Conservation (phyloP, 2,329 filamentous ascomycete genomes). For the Didymella glomerata region DNA sequence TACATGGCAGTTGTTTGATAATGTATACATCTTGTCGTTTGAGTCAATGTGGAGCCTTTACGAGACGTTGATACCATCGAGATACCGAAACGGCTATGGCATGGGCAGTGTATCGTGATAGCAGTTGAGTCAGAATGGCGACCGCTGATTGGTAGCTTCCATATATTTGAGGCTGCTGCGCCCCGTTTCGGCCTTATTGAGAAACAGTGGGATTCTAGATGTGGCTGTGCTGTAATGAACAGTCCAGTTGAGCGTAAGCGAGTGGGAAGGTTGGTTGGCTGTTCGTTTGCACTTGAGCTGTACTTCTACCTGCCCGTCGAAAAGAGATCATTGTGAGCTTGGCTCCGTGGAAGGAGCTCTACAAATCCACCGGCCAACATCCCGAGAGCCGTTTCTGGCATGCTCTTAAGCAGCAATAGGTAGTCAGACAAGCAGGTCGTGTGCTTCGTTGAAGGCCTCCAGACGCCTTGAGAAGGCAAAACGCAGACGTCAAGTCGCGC, state of each 20-base stretch:
- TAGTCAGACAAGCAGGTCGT: too few relatives aligned
- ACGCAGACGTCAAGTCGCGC: background rate
- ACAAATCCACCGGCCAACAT: background rate
- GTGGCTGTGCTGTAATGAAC: background rate
- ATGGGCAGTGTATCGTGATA: background rate
- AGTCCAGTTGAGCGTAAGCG: background rate
- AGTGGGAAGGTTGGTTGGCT: background rate
- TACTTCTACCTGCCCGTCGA: background rate
- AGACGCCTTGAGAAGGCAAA: background rate
- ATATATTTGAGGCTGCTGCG: background rate
- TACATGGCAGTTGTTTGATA: background rate
- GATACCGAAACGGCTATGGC: background rate
- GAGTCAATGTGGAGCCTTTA: background rate
- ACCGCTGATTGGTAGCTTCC: background rate
- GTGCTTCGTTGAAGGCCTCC: background rate
- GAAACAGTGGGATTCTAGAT: background rate
- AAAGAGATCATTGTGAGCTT: background rate
- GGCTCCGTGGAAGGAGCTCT: background rate
- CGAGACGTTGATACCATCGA: background rate
- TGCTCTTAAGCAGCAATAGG: background rate
- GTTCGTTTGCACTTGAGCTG: too few relatives aligned
- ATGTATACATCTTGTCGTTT: background rate
- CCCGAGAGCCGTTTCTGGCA: background rate
- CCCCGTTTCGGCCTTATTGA: background rate
- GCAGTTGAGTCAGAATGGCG: background rate